These are phyloP conservation scores for Candida khao-thaluensis DNA, from an alignment of 805 yeast genomes.

Conservation along the genomic window DNA sequence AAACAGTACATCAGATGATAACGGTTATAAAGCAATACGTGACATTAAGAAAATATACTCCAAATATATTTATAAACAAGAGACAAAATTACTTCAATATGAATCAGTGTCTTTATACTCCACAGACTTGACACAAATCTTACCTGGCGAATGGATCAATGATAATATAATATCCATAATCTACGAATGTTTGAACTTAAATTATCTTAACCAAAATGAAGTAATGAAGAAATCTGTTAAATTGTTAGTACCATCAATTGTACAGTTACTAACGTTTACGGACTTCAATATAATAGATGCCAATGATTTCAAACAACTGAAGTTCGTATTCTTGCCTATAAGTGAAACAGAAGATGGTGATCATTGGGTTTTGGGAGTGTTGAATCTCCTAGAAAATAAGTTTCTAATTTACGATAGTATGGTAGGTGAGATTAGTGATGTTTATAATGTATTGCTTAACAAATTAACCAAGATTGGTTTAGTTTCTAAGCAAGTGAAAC, in stretches of 20 bases:
- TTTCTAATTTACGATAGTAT: slow-evolving; percentile 62
- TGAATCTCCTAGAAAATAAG: slow-evolving; percentile 45
- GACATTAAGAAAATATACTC: slow-evolving; percentile 21
- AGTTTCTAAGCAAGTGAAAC: slow-evolving; percentile 13
- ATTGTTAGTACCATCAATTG: slow-evolving; percentile 57
- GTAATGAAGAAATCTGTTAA: slow-evolving; percentile 23
- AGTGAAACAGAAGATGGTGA: slow-evolving; percentile 61
- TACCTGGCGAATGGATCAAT: slow-evolving; percentile 70
- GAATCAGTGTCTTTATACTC: slow-evolving; percentile 58
- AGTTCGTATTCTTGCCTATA: slow-evolving; percentile 63
- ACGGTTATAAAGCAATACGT: slow-evolving; percentile 16
- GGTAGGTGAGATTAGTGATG: slow-evolving; percentile 29
- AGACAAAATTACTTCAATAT: slow-evolving; percentile 43
- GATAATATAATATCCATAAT: slow-evolving; percentile 66
- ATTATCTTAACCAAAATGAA: slow-evolving; percentile 20
- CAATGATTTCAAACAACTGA: slow-evolving; percentile 31
- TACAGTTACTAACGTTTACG: slow-evolving; percentile 55
- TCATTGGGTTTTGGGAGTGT: slow-evolving; percentile 71
- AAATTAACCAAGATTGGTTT: slow-evolving; percentile 25
- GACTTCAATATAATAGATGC: slow-evolving; percentile 21
- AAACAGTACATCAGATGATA: neutral
- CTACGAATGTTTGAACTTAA: slow-evolving; percentile 46
- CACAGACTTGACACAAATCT: slow-evolving; percentile 56
- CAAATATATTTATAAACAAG: slow-evolving; percentile 16
- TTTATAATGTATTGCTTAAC: slow-evolving; percentile 23